A percentile compares a stretch with the other conserved stretches of the same genome.
Evolutionary conservation across 306 rosid genomes (phyloP).

Genomic region (Vigna mungo): DNA sequence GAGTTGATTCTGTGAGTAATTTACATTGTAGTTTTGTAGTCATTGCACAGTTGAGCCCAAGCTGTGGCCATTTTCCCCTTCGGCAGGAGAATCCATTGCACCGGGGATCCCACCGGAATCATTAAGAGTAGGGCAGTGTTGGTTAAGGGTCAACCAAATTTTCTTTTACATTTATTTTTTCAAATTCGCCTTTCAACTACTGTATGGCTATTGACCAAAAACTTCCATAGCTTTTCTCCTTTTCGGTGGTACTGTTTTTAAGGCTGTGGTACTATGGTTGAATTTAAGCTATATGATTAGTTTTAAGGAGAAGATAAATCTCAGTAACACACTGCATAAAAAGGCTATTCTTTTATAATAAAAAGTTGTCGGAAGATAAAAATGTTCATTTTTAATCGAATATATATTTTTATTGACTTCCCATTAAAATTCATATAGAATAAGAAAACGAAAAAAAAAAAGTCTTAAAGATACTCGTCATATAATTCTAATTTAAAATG

Average conservation of each 20-base stretch:
- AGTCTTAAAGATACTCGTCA: too few species aligned
- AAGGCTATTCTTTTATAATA: too few species aligned
- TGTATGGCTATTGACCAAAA: not conserved
- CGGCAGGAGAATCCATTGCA: not conserved
- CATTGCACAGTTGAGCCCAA: conserved; percentile 27
- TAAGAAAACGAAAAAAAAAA: too few species aligned
- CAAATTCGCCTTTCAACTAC: conserved; percentile 3
- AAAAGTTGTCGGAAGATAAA: too few species aligned
- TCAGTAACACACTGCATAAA: too few species aligned
- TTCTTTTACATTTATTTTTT: conserved; percentile 2
- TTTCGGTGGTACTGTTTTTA: not conserved
- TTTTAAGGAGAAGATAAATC: too few species aligned
- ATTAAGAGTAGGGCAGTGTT: not conserved
- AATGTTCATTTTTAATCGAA: too few species aligned
- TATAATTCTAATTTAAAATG: too few species aligned
- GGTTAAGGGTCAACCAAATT: not conserved
- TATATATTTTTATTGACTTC: too few species aligned
- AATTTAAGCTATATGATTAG: not conserved
- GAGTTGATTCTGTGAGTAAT: conserved; percentile 11
- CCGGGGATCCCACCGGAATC: conserved; percentile 11
- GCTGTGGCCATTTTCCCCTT: conserved; percentile 15
- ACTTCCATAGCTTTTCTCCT: not conserved
- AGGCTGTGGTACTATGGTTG: not conserved
- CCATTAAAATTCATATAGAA: too few species aligned
- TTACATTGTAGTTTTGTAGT: conserved; percentile 12